phyloP scores from a whole-genome alignment of 345 rosid genomes.

The Heritiera littoralis region DNA sequence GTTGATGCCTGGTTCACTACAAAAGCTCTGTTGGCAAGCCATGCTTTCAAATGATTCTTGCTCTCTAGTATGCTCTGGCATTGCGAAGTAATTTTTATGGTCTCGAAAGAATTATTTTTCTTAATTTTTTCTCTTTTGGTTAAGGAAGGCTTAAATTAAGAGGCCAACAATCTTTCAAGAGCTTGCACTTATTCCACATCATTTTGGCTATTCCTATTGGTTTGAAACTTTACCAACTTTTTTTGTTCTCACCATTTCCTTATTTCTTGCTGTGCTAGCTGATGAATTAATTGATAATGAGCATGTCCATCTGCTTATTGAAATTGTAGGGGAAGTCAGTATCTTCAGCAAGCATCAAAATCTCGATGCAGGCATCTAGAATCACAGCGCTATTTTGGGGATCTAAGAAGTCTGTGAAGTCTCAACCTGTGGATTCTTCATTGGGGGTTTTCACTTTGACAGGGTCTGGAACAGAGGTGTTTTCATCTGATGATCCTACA shows the following conservation, averaged over 20 bases:
- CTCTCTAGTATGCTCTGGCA: too few species aligned
- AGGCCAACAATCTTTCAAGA: neutral
- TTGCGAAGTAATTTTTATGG: neutral
- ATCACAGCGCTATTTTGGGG: constrained; percentile 77
- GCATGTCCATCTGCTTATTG: constrained; percentile 15
- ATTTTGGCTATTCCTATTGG: too few species aligned
- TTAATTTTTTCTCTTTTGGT: neutral
- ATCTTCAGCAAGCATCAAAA: constrained; percentile 26
- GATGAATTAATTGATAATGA: constrained; percentile 5
- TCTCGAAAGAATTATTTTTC: neutral
- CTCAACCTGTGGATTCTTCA: constrained; percentile 48
- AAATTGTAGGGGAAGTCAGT: constrained; percentile 46
- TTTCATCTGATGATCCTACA: constrained; percentile 24
- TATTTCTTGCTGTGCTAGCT: constrained; percentile 25
- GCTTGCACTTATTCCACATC: neutral
- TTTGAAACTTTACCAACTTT: neutral
- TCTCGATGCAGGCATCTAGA: constrained; percentile 30
- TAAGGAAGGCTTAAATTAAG: neutral
- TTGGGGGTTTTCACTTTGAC: constrained; percentile 52
- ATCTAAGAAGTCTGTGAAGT: constrained; percentile 54
- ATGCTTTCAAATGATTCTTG: neutral
- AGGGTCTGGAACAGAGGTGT: constrained; percentile 59
- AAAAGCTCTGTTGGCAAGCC: neutral
- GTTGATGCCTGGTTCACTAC: neutral
- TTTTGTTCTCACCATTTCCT: neutral